Evolutionary conservation across 495 filamentous ascomycete species (phyloP), one percentile per base, ranked within the genome.

Genomic region (Penicillium pancosmium): DNA sequence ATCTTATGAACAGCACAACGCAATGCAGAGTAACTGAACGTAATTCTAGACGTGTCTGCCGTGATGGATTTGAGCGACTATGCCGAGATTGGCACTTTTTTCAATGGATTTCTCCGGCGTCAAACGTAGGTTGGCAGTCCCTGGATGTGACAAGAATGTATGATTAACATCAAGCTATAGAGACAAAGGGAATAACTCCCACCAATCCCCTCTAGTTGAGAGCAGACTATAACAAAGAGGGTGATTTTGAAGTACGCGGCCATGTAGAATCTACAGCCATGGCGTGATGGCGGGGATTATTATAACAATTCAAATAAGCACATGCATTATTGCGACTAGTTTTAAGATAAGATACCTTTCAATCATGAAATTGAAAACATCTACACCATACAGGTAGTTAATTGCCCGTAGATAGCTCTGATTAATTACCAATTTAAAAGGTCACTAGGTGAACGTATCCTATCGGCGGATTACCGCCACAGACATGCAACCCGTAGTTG

Each of bases 41-140:
- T 7, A 21, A 1, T 27, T 10, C 33, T 52, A 76, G 72, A 80
- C 62, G 73, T 80, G 0, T 76, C 74, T 18, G 64, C 73, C 5
- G 65, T 78, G 3, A 36, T 73, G 43, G 56, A 57, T 16, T 38
- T 80, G 5, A 69, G 67, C 16, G 72, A 79, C 16, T 71, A 73
- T 52, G 44, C 62, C 15, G 47, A 66, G 27, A 63, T 81, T 23
- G 74, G 72, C 23, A 57, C 65, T 4, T 82, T 80, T 63, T 82
- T 82, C 43, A 65, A 64, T 18, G 72, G 72, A 13, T 78, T 75
- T 40, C 55, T 77, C 27, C 54, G 63, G 41, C 60, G 63, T 1
- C 66, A 69, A 55, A 57, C 50, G 61, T 63, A 69, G 56, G 60
- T 61, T 54, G 46, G 36, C 19, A 33, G 18, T 21, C 46, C 31